Percentiles rank a stretch among this genome's conserved stretches.
Conservation (phyloP, 2,329 filamentous ascomycete genomes). For the Daldinia eschscholtzii region DNA sequence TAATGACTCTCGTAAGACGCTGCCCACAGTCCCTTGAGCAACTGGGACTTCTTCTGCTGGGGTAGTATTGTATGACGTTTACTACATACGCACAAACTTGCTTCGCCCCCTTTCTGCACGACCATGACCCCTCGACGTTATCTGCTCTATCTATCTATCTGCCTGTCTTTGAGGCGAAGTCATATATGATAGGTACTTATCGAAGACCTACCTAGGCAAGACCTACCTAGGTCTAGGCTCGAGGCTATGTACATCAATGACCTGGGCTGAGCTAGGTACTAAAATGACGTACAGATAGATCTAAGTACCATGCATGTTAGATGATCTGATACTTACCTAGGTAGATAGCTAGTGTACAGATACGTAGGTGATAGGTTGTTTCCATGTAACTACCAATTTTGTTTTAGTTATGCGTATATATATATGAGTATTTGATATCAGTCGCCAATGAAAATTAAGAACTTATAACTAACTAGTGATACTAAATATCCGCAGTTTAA, state of each 20-base stretch:
- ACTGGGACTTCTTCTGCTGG: too few species aligned
- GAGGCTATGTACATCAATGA: not conserved
- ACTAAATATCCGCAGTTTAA: too few species aligned
- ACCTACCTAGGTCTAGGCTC: not conserved
- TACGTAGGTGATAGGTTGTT: too few species aligned
- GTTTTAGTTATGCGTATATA: too few species aligned
- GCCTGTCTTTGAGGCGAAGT: not conserved
- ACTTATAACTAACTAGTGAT: too few species aligned
- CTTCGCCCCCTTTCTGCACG: not conserved
- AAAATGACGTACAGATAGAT: slow-evolving; percentile 8
- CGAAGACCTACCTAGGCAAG: not conserved
- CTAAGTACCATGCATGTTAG: not conserved
- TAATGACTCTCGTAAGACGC: too few species aligned
- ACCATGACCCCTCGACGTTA: not conserved
- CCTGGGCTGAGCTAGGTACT: not conserved
- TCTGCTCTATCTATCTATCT: too few species aligned
- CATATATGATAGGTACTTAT: not conserved
- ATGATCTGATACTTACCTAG: not conserved
- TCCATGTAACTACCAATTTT: too few species aligned
- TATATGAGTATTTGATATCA: too few species aligned
- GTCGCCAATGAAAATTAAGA: too few species aligned
- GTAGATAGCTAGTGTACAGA: not conserved
- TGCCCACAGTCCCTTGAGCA: too few species aligned
- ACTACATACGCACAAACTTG: not conserved
- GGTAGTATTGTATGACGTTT: not conserved